These are phyloP conservation scores for Entomortierella lignicola DNA, from an alignment of 192 early-diverging fungal genomes.

Conservation along the genomic window DNA sequence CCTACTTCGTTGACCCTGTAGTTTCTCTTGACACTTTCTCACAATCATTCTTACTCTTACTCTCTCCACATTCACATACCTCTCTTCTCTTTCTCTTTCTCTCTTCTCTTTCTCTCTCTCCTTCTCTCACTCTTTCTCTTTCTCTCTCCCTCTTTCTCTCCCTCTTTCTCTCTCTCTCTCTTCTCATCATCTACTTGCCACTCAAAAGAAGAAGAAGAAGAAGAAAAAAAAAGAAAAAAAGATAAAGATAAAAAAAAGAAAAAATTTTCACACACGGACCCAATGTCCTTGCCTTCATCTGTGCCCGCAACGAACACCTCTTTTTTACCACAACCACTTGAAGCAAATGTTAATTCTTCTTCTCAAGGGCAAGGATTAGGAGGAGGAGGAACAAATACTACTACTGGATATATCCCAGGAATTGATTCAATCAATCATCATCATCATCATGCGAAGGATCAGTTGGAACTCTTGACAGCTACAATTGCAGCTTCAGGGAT, in stretches of 20 bases:
- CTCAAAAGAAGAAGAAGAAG: too few relatives aligned
- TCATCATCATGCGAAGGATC: conserved; percentile 2
- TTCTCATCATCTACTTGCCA: too few relatives aligned
- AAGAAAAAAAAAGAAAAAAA: too few relatives aligned
- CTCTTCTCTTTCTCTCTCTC: neutral
- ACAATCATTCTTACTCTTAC: neutral
- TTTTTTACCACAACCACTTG: conserved; percentile 1
- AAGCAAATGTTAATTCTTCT: conserved; percentile 7
- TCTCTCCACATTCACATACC: neutral
- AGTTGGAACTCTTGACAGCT: conserved; percentile 34
- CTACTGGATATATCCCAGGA: conserved; percentile 1
- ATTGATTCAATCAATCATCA: too few relatives aligned
- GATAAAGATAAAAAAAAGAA: neutral
- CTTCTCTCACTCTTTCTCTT: neutral
- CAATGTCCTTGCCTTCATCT: conserved; percentile 23
- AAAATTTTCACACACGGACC: neutral
- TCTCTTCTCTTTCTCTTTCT: neutral
- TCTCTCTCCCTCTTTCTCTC: too few relatives aligned
- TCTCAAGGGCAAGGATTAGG: conserved; percentile 24
- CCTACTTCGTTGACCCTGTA: neutral
- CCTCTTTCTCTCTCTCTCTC: too few relatives aligned
- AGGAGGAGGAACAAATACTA: neutral
- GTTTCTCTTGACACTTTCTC: too few relatives aligned
- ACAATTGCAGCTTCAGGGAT: conserved; percentile 51
- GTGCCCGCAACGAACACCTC: neutral